Evolutionary conservation across 495 filamentous ascomycete species (phyloP).

Genomic region (Penicillium diatomitis): DNA sequence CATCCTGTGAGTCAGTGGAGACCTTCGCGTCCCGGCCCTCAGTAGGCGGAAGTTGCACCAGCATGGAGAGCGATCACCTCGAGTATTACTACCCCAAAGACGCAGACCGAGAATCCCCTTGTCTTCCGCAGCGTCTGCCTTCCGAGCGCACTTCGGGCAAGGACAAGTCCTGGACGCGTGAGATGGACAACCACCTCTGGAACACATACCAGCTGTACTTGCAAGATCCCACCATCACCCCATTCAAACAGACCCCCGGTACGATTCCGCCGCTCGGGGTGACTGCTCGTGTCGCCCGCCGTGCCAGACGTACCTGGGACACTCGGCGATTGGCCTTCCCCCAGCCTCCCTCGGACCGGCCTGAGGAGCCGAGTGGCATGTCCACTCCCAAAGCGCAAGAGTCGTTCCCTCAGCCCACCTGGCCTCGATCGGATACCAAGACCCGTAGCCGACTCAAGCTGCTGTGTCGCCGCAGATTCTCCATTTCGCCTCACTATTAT

Average conservation of each 20-base stretch:
- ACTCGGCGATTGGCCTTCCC: conserved; percentile 13
- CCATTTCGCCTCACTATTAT: conserved; percentile 57
- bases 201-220: conserved; percentile 79
- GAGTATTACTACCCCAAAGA: conserved; percentile 47
- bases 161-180: conserved; percentile 60
- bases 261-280: conserved; percentile 82
- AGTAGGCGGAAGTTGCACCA: conserved; percentile 58
- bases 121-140: conserved; percentile 17
- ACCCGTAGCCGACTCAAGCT: conserved; percentile 74
- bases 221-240: conserved; percentile 85
- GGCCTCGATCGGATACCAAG: conserved; percentile 76
- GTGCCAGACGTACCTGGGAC: conserved; percentile 77
- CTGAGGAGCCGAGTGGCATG: conserved; percentile 46
- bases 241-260: conserved; percentile 83
- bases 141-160: conserved; percentile 3
- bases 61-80: conserved; percentile 51
- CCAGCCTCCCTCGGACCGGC: not conserved
- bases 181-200: conserved; percentile 93
- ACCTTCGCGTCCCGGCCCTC: conserved; percentile 57
- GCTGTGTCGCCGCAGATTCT: conserved; percentile 69
- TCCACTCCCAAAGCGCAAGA: conserved; percentile 47
- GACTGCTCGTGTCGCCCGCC: conserved; percentile 76
- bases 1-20: conserved; percentile 58
- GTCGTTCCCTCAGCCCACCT: conserved; percentile 35
- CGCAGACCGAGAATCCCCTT: conserved; percentile 25